These are phyloP conservation scores for Spatholobus suberectus DNA, from an alignment of 306 rosid species.

Conservation along the genomic window DNA sequence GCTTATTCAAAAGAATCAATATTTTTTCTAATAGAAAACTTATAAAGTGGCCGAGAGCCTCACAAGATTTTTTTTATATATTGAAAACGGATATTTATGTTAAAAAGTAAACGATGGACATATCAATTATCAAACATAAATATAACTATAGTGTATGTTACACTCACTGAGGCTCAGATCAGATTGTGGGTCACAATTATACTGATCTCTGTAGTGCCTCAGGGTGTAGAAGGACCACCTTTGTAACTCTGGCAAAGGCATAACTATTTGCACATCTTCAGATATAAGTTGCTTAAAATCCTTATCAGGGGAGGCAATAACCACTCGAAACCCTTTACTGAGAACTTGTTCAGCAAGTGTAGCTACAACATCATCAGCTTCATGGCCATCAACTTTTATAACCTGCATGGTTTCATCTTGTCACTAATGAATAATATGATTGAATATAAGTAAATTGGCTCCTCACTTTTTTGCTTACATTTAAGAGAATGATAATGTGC, in stretches of 20 bases:
- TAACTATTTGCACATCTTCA: slow-evolving; percentile 87
- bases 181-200: slow-evolving; percentile 79
- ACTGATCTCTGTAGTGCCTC: slow-evolving; percentile 79
- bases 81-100: slow-evolving; percentile 9
- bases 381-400: slow-evolving; percentile 75
- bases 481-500: not conserved
- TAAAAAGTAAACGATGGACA: not conserved
- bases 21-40: not conserved
- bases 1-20: not conserved
- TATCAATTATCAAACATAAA: slow-evolving; percentile 28
- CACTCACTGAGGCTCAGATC: slow-evolving; percentile 92
- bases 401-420: slow-evolving; percentile 53
- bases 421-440: slow-evolving; percentile 20
- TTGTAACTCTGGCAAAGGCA: slow-evolving; percentile 79
- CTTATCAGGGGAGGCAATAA: slow-evolving; percentile 95
- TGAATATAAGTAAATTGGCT: not conserved
- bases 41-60: not conserved
- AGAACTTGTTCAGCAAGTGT: slow-evolving; percentile 81
- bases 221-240: slow-evolving; percentile 96
- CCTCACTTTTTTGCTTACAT: not conserved
- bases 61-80: not conserved
- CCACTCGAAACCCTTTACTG: slow-evolving; percentile 63
- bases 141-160: slow-evolving; percentile 3
- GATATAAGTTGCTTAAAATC: slow-evolving; percentile 96
- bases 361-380: slow-evolving; percentile 97